Percentiles rank a stretch among this genome's conserved stretches.
Evolutionary conservation across 495 filamentous ascomycete genomes (phyloP).

Genomic region (Haplographium delicatum): DNA sequence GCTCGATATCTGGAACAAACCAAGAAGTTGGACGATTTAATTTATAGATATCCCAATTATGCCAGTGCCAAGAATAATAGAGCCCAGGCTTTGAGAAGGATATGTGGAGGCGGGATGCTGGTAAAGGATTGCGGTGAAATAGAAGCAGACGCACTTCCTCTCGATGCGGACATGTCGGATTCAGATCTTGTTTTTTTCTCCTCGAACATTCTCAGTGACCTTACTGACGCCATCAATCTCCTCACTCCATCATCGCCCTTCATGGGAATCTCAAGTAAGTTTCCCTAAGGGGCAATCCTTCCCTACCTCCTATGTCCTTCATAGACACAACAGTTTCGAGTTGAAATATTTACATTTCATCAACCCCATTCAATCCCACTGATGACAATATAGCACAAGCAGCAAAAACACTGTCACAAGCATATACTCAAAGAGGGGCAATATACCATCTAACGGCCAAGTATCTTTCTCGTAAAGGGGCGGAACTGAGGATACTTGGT

Average conservation of each 20-base stretch:
- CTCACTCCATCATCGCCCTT: constrained; percentile 44
- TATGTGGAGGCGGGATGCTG: constrained; percentile 44
- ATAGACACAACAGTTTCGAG: neutral
- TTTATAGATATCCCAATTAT: constrained; percentile 57
- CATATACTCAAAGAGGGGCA: constrained; percentile 73
- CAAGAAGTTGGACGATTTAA: constrained; percentile 45
- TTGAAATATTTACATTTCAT: too few relatives aligned
- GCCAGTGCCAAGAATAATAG: constrained; percentile 73
- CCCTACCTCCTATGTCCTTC: neutral
- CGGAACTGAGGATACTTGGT: constrained; percentile 26
- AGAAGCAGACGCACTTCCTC: constrained; percentile 7
- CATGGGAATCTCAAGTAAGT: constrained; percentile 36
- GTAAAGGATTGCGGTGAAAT: constrained; percentile 20
- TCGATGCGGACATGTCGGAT: constrained; percentile 7
- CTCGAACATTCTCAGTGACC: constrained; percentile 48
- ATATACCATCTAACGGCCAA: constrained; percentile 62
- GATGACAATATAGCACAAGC: constrained; percentile 35
- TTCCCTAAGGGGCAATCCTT: neutral
- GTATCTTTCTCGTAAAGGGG: constrained; percentile 3
- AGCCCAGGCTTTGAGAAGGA: constrained; percentile 62
- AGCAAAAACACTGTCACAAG: constrained; percentile 59
- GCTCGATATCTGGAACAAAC: constrained; percentile 36
- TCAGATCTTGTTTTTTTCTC: constrained; percentile 25
- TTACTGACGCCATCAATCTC: constrained; percentile 62
- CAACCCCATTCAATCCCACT: constrained; percentile 1